Evolutionary conservation across 225 moss, liverwort and hornwort genomes (phyloP), one percentile per base, ranked within the genome.

Genomic region (Bryoerythrophyllum caledonicum): DNA sequence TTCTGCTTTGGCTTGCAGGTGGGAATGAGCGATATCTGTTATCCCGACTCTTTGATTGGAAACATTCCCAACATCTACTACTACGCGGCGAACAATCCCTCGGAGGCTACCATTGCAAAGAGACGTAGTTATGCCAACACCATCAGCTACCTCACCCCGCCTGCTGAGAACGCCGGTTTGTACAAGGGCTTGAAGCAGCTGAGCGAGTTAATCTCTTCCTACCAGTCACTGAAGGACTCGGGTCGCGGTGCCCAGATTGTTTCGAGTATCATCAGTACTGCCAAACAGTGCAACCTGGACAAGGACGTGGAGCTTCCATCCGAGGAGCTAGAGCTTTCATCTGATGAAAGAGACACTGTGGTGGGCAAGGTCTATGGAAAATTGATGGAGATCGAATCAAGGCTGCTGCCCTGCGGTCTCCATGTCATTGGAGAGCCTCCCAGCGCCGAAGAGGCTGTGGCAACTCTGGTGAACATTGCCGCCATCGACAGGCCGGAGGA

Each of bases 1-100:
- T n/a, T n/a, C n/a, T n/a, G n/a, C 4, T n/a, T 21, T 17, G 26
- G 3, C 60, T 53, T 5, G 40, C 80, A 88, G 88, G 97, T 99
- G 61, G 97, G 97, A 17, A 99, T 99, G 97, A 99, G 97, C 74
- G 97, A 99, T 58, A 63, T 89, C 17, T 99, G 97, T 28, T 99
- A 90, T 40, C 97, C 97, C 0, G 97, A 99, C 57, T 85, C 91
- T 26, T 23, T 99, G 35, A 99, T 99, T 24, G 97, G 97, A 11
- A 99, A 94, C 67, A 99, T 99, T 27, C 97, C 97, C 20, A 99
- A 99, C 75, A 93, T 99, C 58, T 99, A 99, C 76, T 99, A 94
- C 79, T 99, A 99, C 48, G 97, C 97, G 8, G 97, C 97, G 19
- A 99, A 99, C 81, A 99, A 99, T 52, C 97, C 97, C 0, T 99